Evolutionary conservation across 2,329 filamentous ascomycete species (phyloP).

Genomic region (Aulographum hederae): DNA sequence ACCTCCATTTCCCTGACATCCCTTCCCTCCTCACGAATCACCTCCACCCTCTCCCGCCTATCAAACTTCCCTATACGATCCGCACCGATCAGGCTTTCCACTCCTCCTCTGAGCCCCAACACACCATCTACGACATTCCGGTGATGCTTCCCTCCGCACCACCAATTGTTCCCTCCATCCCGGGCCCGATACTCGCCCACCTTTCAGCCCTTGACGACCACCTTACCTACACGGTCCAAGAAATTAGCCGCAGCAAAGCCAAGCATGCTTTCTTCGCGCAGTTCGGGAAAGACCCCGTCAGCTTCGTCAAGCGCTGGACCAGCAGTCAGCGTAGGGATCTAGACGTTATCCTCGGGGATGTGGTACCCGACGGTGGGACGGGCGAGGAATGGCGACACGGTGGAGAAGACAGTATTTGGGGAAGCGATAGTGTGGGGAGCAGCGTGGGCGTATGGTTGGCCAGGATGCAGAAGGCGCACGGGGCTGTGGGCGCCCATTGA

Average conservation of each 20-base stretch:
- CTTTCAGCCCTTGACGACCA: slow-evolving; percentile 65
- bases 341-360: slow-evolving; percentile 73
- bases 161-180: slow-evolving; percentile 44
- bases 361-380: slow-evolving; percentile 27
- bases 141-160: slow-evolving; percentile 43
- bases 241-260: slow-evolving; percentile 66
- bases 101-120: slow-evolving; percentile 29
- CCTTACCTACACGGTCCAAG: slow-evolving; percentile 65
- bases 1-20: slow-evolving; percentile 71
- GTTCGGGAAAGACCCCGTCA: slow-evolving; percentile 63
- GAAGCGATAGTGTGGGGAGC: slow-evolving; percentile 40
- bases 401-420: slow-evolving; percentile 44
- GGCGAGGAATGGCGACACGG: slow-evolving; percentile 52
- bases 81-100: slow-evolving; percentile 53
- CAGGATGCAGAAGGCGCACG: too few relatives aligned
- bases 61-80: slow-evolving; percentile 81
- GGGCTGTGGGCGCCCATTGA: too few relatives aligned
- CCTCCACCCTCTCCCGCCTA: slow-evolving; percentile 59
- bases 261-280: slow-evolving; percentile 77
- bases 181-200: slow-evolving; percentile 39
- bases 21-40: slow-evolving; percentile 65
- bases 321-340: slow-evolving; percentile 82
- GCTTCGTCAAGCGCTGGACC: slow-evolving; percentile 74
- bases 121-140: slow-evolving; percentile 79
- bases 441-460: slow-evolving; percentile 43